Conservation (phyloP, 73 alveolate species). For the Paramecium caudatum region DNA sequence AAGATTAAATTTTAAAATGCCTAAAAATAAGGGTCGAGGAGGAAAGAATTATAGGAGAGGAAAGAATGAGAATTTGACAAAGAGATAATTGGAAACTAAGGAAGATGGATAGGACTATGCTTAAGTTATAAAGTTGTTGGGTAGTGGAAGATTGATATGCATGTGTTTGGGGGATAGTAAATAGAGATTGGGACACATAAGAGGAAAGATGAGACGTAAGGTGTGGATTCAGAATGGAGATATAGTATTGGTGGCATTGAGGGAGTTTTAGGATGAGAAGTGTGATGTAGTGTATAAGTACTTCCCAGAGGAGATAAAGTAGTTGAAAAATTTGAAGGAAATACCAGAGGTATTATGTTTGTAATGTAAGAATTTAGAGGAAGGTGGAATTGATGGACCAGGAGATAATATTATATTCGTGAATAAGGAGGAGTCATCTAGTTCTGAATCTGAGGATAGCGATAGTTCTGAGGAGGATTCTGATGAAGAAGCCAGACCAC, state of each 20-base stretch:
- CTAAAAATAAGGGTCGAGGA: constrained; percentile 98
- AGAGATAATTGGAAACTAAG: constrained; percentile 92
- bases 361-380: neutral
- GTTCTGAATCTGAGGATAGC: constrained; percentile 9
- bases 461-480: constrained; percentile 39
- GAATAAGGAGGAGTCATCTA: constrained; percentile 27
- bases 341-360: constrained; percentile 85
- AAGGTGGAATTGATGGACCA: neutral
- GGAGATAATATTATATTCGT: neutral
- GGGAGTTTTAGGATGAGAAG: constrained; percentile 97
- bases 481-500: neutral
- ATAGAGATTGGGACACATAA: constrained; percentile 93
- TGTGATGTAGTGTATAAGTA: constrained; percentile 96
- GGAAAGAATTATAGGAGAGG: constrained; percentile 99
- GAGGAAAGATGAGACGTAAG: constrained; percentile 97
- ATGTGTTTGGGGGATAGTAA: constrained; percentile 93
- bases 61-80: constrained; percentile 89
- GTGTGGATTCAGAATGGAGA: constrained; percentile 98
- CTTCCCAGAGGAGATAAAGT: constrained; percentile 95
- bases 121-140: constrained; percentile 89
- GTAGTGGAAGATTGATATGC: constrained; percentile 97
- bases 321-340: constrained; percentile 93
- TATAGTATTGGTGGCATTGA: constrained; percentile 92
- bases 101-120: constrained; percentile 99
- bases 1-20: constrained; percentile 77